Evolutionary conservation across 73 alveolate genomes (phyloP), one percentile per base, ranked within the genome.

Genomic region (Effrenium voratum): DNA sequence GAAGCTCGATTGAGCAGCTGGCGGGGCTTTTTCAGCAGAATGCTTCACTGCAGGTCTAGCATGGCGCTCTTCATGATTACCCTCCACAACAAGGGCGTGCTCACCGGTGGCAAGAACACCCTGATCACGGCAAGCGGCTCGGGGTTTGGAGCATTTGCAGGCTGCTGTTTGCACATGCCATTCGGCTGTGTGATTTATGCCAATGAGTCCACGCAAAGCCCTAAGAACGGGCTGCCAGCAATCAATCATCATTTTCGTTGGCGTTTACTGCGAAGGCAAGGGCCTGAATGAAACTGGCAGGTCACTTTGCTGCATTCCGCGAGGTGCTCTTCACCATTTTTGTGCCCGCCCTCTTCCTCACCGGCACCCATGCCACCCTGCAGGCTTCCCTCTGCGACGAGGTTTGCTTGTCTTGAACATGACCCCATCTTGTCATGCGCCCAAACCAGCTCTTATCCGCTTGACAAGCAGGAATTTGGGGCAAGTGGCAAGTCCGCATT

Each of bases 1-100:
- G 36, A 36, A 16, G 26, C 22, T 8, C 26, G 19, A 52, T 12
- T 12, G 63, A 12, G 63, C 19, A 8, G 63, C 19, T 52, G 8
- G 63, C 63, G 8, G 63, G 19, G 19, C 63, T 52, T 52, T 52
- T 19, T 52, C 63, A 52, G 63, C 63, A 52, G 63, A 8, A 19
- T 12, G 8, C 19, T 19, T 19, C 22, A 28, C 50, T 5, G 13
- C 45, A 90, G 97, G 97, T 92, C 98, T 66, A 92, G 98, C 91
- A 76, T 76, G 98, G 98, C 98, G n/a, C 82, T 92, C 50, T 92
- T 92, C 57, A 92, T 92, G 98, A 92, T 92, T 81, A 92, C 98
- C 41, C 46, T 92, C 92, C 98, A 92, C 82, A 92, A 92, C 98
- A 92, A 92, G 92, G 98, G 98, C 36, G 98, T 92, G 79, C 92